Percentiles rank a stretch among this genome's conserved stretches.
Conservation (phyloP, 2,329 filamentous ascomycete genomes). For the Colletotrichum sp. region DNA sequence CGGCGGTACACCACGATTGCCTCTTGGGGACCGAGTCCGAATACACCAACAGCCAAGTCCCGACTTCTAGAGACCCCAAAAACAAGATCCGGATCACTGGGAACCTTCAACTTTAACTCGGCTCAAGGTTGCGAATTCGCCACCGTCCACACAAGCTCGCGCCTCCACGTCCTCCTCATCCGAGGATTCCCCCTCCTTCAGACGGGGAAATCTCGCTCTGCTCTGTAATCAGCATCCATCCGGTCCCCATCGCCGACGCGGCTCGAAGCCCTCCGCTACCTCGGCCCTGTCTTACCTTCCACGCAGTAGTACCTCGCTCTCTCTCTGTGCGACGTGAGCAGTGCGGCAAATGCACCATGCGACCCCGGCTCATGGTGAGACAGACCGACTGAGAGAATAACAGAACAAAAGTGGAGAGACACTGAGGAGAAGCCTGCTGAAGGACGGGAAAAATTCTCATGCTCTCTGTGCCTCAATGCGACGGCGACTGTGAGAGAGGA, state of each 20-base stretch:
- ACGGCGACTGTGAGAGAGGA: background rate
- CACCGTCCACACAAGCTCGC: background rate
- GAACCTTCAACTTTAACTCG: background rate
- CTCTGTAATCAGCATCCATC: background rate
- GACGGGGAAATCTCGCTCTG: background rate
- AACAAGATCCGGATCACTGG: constrained; percentile 10
- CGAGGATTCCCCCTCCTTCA: background rate
- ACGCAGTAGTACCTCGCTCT: background rate
- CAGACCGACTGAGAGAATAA: background rate
- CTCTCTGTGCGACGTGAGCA: background rate
- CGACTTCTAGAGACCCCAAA: background rate
- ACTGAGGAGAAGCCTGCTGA: background rate
- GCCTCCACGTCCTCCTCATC: background rate
- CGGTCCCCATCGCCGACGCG: background rate
- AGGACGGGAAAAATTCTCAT: background rate
- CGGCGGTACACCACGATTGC: background rate
- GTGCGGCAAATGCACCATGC: background rate
- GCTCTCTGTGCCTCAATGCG: background rate
- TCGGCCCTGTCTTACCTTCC: background rate
- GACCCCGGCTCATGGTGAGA: background rate
- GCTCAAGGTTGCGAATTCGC: background rate
- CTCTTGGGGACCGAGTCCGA: background rate
- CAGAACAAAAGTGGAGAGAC: constrained; percentile 2
- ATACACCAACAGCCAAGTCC: background rate
- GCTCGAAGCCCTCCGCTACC: background rate